Base-by-base conservation (phyloP, 495 filamentous ascomycete genomes). In the Extremus antarcticus region DNA sequence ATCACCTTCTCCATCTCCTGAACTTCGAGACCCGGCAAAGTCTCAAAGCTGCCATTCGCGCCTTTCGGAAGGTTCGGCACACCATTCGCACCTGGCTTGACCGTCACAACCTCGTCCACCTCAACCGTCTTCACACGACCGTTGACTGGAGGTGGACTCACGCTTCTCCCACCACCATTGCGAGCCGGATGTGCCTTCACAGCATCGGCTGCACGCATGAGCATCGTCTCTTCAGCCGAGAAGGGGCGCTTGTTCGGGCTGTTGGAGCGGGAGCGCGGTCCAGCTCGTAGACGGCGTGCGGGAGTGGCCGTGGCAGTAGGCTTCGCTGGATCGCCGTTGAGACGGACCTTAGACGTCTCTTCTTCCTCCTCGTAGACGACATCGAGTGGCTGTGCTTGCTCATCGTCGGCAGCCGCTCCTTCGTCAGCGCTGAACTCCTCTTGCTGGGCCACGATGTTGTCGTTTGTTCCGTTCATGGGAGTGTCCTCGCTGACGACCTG, bases 361-460 rank as follows among this genome's bases (percentile, higher is more conserved):
- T 63, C 60, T 13, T 60, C 60, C 17, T 57, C 60, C 29, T 61
- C 59, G 55, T 61, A 61, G 32, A 61, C 22, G 13, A 54, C 54
- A 22, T 61, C 59, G 38, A 61, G 59, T 1, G 50, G 54, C n/a
- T 47, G 16, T 45, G 56, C 54, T 48, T 60, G 57, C 19, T 62
- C 59, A 20, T 55, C 16, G 45, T 55, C 56, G 25, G 24, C 48
- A 43, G 57, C 57, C 1, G 43, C 20, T 3, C 29, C 35, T 11
- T 50, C 53, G 19, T 41, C 39, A 21, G 23, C 21, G 11, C 50
- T 21, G 46, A n/a, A 53, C 3, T 25, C 22, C 24, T 53, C 41
- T 16, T 40, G 32, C 13, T 22, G 15, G 10, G 17, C 50, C 16
- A 43, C n/a, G 13, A 13, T 13, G 29, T 35, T 35, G 29, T 13